Base-by-base conservation (phyloP, 1,284 basidiomycete species). In the Tilletia caries region DNA sequence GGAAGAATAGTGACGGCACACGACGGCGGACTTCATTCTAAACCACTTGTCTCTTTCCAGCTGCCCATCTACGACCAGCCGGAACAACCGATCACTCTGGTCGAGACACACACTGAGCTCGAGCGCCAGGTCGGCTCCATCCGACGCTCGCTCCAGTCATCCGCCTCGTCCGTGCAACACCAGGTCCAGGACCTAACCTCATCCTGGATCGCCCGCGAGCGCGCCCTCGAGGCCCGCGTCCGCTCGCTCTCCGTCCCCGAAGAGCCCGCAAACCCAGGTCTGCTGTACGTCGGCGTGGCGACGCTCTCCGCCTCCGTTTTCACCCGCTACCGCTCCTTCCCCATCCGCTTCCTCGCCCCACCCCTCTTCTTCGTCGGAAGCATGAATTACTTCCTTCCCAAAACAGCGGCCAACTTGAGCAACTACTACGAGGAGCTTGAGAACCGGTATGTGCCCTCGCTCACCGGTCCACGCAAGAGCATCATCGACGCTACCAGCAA, bases 291-390 rank as follows among this genome's bases (percentile, higher is more conserved):
- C 68, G 92, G 92, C 64, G 88, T 97, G 48, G 90, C 92, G 1
- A 90, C 92, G 2, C 89, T 97, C 62, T 91, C 91, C 0, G 92
- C 91, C 1, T 92, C 92, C 68, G 90, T 97, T 76, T 83, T 96
- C 68, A 89, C 91, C 0, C 90, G 93, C 48, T 91, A 90, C 73
- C 89, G 93, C 77, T 74, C 79, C 83, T 77, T 80, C 50, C 80
- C 83, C 23, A 71, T 84, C 46, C 82, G 83, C 20, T 68, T 83
- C 66, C 66, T 83, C 66, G 75, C 79, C 0, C 81, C 81, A 2
- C 81, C 81, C 3, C 58, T 77, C 44, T 73, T 78, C 6, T 65
- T 78, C 20, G 60, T 80, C 25, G 77, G 67, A 13, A 79, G 79
- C 44, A 52, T 83, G 65, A 75, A 73, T 69, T 79, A 81, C 73